These are phyloP conservation scores for Tylopilus vinaceipallidus DNA, from an alignment of 768 basidiomycete species.

Conservation along the genomic window DNA sequence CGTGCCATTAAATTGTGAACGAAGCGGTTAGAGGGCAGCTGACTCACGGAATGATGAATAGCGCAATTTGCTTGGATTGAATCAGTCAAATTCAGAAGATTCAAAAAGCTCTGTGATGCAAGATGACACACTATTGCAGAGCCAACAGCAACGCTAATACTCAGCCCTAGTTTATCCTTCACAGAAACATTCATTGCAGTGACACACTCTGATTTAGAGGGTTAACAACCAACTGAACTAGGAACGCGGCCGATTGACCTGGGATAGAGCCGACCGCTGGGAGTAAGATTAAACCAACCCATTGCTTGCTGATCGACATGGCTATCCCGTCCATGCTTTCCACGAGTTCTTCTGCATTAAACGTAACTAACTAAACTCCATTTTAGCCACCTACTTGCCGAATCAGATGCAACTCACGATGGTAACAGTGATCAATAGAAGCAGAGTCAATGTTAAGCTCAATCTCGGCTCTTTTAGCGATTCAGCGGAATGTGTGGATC, in stretches of 20 bases:
- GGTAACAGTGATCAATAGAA: conserved; percentile 57
- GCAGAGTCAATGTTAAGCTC: conserved; percentile 55
- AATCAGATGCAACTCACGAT: conserved; percentile 43
- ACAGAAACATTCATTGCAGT: conserved; percentile 90
- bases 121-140: conserved; percentile 60
- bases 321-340: conserved; percentile 82
- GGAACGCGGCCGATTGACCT: conserved; percentile 44
- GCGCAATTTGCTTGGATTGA: conserved; percentile 64
- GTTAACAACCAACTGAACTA: background rate
- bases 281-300: conserved; percentile 85
- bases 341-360: conserved; percentile 75
- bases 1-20: background rate
- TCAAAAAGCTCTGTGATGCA: background rate
- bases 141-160: conserved; percentile 81
- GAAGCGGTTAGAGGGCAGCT: background rate
- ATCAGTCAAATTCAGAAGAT: background rate
- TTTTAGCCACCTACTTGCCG: conserved; percentile 1
- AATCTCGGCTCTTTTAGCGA: conserved; percentile 51
- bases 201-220: conserved; percentile 60
- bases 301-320: conserved; percentile 73
- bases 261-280: conserved; percentile 82
- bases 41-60: conserved; percentile 80
- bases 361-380: conserved; percentile 43
- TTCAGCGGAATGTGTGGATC: conserved; percentile 13
- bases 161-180: conserved; percentile 77